Base-by-base conservation (phyloP, 169 alveolate species). In the Nephromyces sp. region DNA sequence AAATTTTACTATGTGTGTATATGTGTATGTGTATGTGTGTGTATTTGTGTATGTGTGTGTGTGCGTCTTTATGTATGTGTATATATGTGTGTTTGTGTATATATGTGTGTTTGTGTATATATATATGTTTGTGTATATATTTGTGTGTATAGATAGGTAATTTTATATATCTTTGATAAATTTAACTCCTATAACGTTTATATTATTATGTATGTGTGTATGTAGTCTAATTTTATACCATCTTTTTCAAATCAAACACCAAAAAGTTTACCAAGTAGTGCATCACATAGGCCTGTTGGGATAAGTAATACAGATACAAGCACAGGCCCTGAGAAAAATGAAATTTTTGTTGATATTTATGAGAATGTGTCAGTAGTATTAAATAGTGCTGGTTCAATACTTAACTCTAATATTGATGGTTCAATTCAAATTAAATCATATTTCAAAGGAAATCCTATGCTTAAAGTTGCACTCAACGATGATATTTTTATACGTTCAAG, bases 281-380 rank as follows among this genome's bases (percentile, higher is more conserved):
- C 90, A n/a, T 70, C 83, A 1, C 77, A 75, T 35, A 75, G 91
- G 65, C 89, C 86, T 28, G 83, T 84, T 22, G 81, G 77, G 8
- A 32, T 62, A 1, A 43, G 77, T 2, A 57, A 21, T 6, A 74
- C 5, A 31, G 52, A 32, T 24, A 15, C 2, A 30, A 15, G 70
- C 22, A 31, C 61, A 15, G 34, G 29, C 3, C 1, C 51, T 15
- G 68, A 82, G 64, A 85, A 92, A 79, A 92, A 93, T 77, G 98
- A 94, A 81, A 89, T 94, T 43, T 94, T 90, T 80, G 97, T 94
- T 1, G 98, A 94, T 83, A 85, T 94, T 32, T 83, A 90, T 61
- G 98, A 94, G 76, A 86, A 92, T 75, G 74, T 94, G 24, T 80
- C 84, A 34, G 87, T 87, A 1, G 86, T 93, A 52, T 89, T 93